Evolutionary conservation across 2,329 filamentous ascomycete species (phyloP).

Genomic region (Pyrenophora tritici-repentis): DNA sequence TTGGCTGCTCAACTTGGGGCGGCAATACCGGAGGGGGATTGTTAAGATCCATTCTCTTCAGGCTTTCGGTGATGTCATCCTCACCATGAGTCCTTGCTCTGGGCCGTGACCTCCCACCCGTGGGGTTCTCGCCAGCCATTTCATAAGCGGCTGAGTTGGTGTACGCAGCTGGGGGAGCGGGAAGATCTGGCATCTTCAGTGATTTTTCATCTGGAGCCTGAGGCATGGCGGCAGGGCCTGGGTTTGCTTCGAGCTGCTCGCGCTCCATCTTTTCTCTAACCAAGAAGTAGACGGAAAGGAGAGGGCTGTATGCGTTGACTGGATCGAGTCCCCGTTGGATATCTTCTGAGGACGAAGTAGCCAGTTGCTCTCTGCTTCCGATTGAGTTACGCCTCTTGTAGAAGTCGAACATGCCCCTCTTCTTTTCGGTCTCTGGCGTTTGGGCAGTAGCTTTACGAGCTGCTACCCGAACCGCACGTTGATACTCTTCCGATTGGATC

Average conservation of each 20-base stretch:
- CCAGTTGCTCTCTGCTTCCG: constrained; percentile 84
- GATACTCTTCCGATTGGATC: constrained; percentile 94
- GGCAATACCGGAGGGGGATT: constrained; percentile 59
- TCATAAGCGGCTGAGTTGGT: constrained; percentile 86
- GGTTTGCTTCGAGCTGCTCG: constrained; percentile 66
- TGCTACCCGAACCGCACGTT: constrained; percentile 74
- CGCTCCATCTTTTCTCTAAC: constrained; percentile 93
- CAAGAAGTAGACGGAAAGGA: constrained; percentile 93
- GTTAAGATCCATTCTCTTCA: constrained; percentile 67
- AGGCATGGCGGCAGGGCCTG: constrained; percentile 63
- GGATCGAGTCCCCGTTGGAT: constrained; percentile 83
- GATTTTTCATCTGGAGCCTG: constrained; percentile 61
- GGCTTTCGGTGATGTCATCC: constrained; percentile 78
- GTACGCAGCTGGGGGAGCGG: constrained; percentile 82
- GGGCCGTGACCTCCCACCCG: constrained; percentile 79
- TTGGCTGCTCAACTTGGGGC: constrained; percentile 60
- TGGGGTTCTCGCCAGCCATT: constrained; percentile 85
- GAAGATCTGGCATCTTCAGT: constrained; percentile 72
- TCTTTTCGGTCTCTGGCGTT: constrained; percentile 69
- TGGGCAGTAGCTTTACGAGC: constrained; percentile 67
- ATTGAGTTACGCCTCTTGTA: constrained; percentile 93
- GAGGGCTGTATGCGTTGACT: constrained; percentile 87
- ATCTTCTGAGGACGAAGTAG: constrained; percentile 81
- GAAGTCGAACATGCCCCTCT: constrained; percentile 93
- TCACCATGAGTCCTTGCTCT: constrained; percentile 92